Conservation (phyloP, 2,329 filamentous ascomycete species). For the Phaeosphaeria sp. region DNA sequence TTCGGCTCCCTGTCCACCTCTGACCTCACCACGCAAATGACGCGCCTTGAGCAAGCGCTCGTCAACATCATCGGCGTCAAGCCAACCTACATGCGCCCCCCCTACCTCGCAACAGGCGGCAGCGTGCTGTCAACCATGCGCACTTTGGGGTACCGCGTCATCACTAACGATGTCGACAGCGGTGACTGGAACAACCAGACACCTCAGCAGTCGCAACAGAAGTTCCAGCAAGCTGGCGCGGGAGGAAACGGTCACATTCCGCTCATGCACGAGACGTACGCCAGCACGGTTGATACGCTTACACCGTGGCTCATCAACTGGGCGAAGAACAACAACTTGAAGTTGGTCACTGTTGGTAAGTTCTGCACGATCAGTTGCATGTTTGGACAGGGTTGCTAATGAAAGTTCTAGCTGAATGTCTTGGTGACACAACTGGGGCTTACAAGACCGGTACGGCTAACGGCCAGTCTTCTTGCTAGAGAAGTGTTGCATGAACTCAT, state of each 20-base stretch:
- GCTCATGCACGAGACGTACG: conserved; percentile 46
- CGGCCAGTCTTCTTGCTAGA: conserved; percentile 3
- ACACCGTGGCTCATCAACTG: conserved; percentile 47
- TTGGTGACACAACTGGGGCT: conserved; percentile 3
- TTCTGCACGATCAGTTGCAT: conserved; percentile 1
- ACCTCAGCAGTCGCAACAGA: conserved; percentile 39
- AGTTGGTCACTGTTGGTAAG: conserved; percentile 45
- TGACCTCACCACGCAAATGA: conserved; percentile 42
- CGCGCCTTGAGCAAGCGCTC: conserved; percentile 40
- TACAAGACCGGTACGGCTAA: conserved; percentile 7
- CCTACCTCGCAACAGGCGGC: conserved; percentile 43
- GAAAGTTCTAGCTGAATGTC: conserved; percentile 1
- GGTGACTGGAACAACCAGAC: conserved; percentile 41
- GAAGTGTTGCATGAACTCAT: too few relatives aligned
- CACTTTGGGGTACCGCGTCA: conserved; percentile 44
- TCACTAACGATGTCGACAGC: conserved; percentile 42
- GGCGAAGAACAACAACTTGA: conserved; percentile 45
- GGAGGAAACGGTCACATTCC: conserved; percentile 45
- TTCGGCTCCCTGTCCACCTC: conserved; percentile 38
- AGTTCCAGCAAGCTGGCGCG: conserved; percentile 40
- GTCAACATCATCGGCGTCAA: conserved; percentile 46
- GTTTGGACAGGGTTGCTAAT: not conserved
- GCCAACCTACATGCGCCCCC: conserved; percentile 48
- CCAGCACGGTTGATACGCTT: conserved; percentile 40
- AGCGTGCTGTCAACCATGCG: conserved; percentile 41